Evolutionary conservation across 1,284 basidiomycete species (phyloP).

Genomic region (Trametes pubescens): DNA sequence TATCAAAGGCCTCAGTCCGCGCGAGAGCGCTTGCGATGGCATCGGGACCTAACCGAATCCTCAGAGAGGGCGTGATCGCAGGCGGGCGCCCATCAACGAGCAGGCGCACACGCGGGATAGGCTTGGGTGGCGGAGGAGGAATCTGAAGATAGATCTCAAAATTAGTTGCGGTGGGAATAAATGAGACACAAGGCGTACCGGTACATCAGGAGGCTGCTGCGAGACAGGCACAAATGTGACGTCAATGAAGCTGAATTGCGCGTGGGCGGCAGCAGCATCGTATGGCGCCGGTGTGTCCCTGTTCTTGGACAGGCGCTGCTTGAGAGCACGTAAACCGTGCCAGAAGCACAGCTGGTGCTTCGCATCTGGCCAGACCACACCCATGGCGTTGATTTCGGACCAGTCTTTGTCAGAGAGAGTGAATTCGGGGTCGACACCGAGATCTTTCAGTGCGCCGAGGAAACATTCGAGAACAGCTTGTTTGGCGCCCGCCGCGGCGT

Average conservation of each 20-base stretch:
- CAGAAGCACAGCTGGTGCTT: conserved; percentile 35
- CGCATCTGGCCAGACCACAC: conserved; percentile 16
- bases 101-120: conserved; percentile 5
- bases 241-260: conserved; percentile 26
- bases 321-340: conserved; percentile 31
- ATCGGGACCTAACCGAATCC: too few species aligned
- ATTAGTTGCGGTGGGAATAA: too few species aligned
- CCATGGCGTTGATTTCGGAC: conserved; percentile 35
- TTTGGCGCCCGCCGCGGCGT: conserved; percentile 20
- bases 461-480: conserved; percentile 17
- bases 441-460: conserved; percentile 16
- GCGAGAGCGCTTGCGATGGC: not conserved
- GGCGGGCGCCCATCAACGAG: conserved; percentile 13
- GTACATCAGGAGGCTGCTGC: conserved; percentile 6
- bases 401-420: conserved; percentile 33
- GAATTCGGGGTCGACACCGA: conserved; percentile 25
- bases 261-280: conserved; percentile 4
- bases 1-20: not conserved
- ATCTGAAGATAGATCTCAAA: too few species aligned
- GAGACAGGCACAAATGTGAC: conserved; percentile 25
- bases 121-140: conserved; percentile 11
- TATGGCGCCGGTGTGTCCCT: conserved; percentile 23
- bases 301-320: conserved; percentile 25
- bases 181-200: too few species aligned
- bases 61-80: not conserved